Evolutionary conservation across 495 filamentous ascomycete species (phyloP), one percentile per base, ranked within the genome.

Genomic region (Tuber calosporum): DNA sequence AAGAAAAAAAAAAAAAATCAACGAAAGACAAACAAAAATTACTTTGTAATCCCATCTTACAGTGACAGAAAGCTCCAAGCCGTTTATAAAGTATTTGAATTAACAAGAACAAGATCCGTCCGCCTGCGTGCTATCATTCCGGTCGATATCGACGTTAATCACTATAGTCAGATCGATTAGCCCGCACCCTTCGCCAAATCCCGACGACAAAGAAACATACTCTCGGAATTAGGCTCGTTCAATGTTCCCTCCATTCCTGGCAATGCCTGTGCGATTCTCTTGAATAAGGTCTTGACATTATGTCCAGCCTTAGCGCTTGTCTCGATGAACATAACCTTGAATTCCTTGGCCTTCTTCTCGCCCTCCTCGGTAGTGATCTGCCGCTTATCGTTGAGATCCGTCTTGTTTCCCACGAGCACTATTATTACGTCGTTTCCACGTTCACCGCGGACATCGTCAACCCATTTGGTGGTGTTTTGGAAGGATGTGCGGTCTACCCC

Each of bases 401-500:
- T 98, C 88, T 99, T 99, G 86, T 99, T 99, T 75, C 95, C 95
- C 43, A 99, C 95, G 26, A 99, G 86, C 72, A 99, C 95, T 81
- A 99, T 97, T 77, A 99, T 99, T 58, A 99, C 95, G 82, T 99
- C 95, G 84, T 95, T 96, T 3, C 95, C 95, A 74, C 95, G 89
- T 85, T 99, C 95, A 43, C 93, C 93, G 58, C 95, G 90, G 68
- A 99, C 95, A 82, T 99, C 95, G 81, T 99, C 95, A 69, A 99
- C 95, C 95, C 95, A 99, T 89, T 99, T 99, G 74, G 92, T 87
- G 38, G 95, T 98, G 83, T 99, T 97, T 81, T 95, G 90, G 87
- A 99, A 99, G 73, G 92, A 94, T 82, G 97, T 97, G 74, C 90
- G 89, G 82, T 94, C 88, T 90, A 72, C 62, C 62, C 67, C 68